Conservation (phyloP, 768 basidiomycete genomes). For the Termitomyces sp. region DNA sequence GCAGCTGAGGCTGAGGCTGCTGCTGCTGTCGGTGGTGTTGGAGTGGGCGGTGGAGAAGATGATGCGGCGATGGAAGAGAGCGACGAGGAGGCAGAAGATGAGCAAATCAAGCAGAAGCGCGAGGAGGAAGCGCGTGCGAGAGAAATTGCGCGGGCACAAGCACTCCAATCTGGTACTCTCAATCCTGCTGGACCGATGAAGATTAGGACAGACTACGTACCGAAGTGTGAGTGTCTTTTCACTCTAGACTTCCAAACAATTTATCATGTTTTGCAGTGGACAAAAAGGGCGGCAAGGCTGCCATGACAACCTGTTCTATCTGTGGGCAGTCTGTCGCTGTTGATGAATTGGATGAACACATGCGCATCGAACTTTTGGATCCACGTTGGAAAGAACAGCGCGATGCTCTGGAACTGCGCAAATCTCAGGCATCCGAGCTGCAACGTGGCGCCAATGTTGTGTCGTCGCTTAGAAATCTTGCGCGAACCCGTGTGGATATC, state of each 20-base stretch:
- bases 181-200: slow-evolving; percentile 82
- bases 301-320: slow-evolving; percentile 84
- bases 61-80: slow-evolving; percentile 84
- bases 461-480: slow-evolving; percentile 87
- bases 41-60: slow-evolving; percentile 40
- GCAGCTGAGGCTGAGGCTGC: slow-evolving; percentile 84
- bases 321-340: slow-evolving; percentile 96
- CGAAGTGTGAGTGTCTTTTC: slow-evolving; percentile 61
- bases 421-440: slow-evolving; percentile 82
- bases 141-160: slow-evolving; percentile 72
- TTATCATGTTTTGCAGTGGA: slow-evolving; percentile 43
- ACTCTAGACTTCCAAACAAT: neutral
- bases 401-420: slow-evolving; percentile 81
- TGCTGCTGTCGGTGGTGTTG: slow-evolving; percentile 65
- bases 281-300: slow-evolving; percentile 55
- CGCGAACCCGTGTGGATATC: slow-evolving; percentile 93
- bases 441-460: slow-evolving; percentile 92
- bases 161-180: slow-evolving; percentile 71
- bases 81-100: slow-evolving; percentile 70
- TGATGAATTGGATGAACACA: slow-evolving; percentile 94
- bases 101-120: slow-evolving; percentile 50
- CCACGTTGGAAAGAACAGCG: slow-evolving; percentile 98
- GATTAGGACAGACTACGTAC: slow-evolving; percentile 94
- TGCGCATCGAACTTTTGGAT: slow-evolving; percentile 96
- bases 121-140: slow-evolving; percentile 68